A percentile compares a stretch with the other conserved stretches of the same genome.
Conservation (phyloP, 2,329 filamentous ascomycete genomes). For the Ascochyta clinopodiicola region DNA sequence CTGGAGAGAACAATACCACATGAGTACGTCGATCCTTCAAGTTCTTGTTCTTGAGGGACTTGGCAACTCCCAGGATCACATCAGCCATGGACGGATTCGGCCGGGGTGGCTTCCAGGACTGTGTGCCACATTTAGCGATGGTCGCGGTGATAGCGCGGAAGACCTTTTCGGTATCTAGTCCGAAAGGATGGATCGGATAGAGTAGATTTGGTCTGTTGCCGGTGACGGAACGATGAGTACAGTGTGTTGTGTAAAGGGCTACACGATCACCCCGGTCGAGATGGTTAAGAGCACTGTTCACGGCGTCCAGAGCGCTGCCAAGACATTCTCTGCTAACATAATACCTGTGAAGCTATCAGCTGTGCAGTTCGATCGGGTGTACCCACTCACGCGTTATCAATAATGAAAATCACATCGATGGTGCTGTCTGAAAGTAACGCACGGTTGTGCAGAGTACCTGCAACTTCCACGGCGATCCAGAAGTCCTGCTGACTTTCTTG, state of each 20-base stretch:
- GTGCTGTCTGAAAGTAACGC: conserved; percentile 19
- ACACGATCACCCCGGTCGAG: conserved; percentile 32
- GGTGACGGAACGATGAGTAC: conserved; percentile 35
- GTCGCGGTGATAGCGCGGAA: conserved; percentile 26
- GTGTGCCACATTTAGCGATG: conserved; percentile 30
- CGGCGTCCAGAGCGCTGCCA: conserved; percentile 24
- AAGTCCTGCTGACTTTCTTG: conserved; percentile 29
- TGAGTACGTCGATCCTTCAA: conserved; percentile 31
- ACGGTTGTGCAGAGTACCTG: conserved; percentile 36
- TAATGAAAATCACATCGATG: conserved; percentile 45
- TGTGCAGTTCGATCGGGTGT: background rate
- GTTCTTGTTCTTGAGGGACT: conserved; percentile 23
- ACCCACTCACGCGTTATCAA: conserved; percentile 47
- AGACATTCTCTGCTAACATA: conserved; percentile 39
- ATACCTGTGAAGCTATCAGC: conserved; percentile 23
- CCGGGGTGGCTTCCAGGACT: conserved; percentile 35
- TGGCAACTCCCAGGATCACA: conserved; percentile 33
- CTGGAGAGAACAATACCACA: conserved; percentile 37
- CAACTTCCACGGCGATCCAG: conserved; percentile 41
- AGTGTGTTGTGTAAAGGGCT: conserved; percentile 41
- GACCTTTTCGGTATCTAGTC: conserved; percentile 20
- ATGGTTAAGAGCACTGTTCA: conserved; percentile 27
- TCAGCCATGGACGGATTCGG: conserved; percentile 40
- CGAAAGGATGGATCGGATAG: conserved; percentile 26
- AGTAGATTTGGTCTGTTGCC: conserved; percentile 36